These are phyloP conservation scores for Populus tomentosa DNA, from an alignment of 441 rosid species.

Conservation along the genomic window DNA sequence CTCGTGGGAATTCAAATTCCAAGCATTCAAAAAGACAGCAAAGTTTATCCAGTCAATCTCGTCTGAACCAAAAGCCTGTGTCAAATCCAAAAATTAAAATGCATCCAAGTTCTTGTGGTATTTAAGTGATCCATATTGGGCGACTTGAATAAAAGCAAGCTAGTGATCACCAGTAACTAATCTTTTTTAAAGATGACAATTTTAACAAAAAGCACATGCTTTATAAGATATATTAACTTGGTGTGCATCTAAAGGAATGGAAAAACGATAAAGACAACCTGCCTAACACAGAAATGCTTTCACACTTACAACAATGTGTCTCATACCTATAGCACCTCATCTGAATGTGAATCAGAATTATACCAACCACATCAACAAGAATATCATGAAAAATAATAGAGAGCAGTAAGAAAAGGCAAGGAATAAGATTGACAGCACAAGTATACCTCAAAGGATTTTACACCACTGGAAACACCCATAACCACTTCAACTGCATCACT, in stretches of 20 bases:
- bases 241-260: not conserved
- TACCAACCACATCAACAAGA: not conserved
- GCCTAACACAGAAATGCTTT: not conserved
- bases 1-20: constrained; percentile 69
- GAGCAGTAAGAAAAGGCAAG: not conserved
- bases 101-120: not conserved
- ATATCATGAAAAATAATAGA: not conserved
- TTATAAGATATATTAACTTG: not conserved
- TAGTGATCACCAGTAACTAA: not conserved
- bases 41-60: constrained; percentile 81
- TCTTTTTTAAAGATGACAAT: not conserved
- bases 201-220: not conserved
- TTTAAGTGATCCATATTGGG: not conserved
- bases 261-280: not conserved
- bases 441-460: constrained; percentile 56
- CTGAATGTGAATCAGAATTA: not conserved
- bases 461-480: constrained; percentile 57
- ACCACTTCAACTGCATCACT: constrained; percentile 56
- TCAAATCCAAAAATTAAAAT: constrained; percentile 18
- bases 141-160: not conserved
- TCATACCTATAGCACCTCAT: not conserved
- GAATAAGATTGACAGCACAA: constrained; percentile 5
- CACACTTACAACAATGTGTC: not conserved
- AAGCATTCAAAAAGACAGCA: constrained; percentile 78
- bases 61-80: constrained; percentile 75